A percentile compares a stretch with the other conserved stretches of the same genome.
phyloP scores from a whole-genome alignment of 2,329 filamentous ascomycete genomes.

The Colletotrichum sp. region DNA sequence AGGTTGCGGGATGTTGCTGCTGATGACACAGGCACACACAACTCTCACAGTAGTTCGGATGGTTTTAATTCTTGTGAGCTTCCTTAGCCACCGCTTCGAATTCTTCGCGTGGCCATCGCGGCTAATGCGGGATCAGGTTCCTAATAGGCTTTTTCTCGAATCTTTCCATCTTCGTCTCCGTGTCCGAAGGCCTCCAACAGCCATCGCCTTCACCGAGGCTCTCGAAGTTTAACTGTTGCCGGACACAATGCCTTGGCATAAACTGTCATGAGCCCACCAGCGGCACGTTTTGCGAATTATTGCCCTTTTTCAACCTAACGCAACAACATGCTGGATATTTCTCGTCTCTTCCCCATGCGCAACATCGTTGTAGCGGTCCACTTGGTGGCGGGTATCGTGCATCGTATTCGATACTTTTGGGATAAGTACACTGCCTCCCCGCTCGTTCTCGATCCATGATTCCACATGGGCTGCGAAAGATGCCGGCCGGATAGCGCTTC shows the following conservation, averaged over 20 bases:
- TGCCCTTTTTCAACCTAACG: neutral
- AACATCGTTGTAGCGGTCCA: slow-evolving; percentile 1
- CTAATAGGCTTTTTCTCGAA: slow-evolving; percentile 10
- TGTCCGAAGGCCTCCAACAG: neutral
- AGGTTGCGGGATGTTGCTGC: neutral
- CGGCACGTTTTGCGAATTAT: neutral
- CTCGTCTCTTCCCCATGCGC: neutral
- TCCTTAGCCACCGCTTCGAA: neutral
- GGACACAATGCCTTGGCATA: neutral
- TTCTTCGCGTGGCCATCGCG: neutral
- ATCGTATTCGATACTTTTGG: slow-evolving; percentile 3
- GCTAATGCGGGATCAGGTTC: neutral
- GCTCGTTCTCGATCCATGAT: neutral
- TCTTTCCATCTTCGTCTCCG: slow-evolving; percentile 1
- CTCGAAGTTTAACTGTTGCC: neutral
- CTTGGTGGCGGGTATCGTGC: slow-evolving; percentile 17
- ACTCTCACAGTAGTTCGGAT: slow-evolving; percentile 9
- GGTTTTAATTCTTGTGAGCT: neutral
- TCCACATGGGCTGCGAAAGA: slow-evolving; percentile 11
- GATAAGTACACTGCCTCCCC: neutral
- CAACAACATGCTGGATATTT: neutral
- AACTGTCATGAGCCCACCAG: neutral
- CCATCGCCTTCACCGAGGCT: neutral
- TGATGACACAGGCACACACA: slow-evolving; percentile 8
- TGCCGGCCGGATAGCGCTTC: slow-evolving; percentile 9